Percentiles rank a stretch among this genome's conserved stretches.
These are phyloP conservation scores for Mycosphaerella arachidis DNA, from an alignment of 2,329 filamentous ascomycete genomes.

Conservation along the genomic window DNA sequence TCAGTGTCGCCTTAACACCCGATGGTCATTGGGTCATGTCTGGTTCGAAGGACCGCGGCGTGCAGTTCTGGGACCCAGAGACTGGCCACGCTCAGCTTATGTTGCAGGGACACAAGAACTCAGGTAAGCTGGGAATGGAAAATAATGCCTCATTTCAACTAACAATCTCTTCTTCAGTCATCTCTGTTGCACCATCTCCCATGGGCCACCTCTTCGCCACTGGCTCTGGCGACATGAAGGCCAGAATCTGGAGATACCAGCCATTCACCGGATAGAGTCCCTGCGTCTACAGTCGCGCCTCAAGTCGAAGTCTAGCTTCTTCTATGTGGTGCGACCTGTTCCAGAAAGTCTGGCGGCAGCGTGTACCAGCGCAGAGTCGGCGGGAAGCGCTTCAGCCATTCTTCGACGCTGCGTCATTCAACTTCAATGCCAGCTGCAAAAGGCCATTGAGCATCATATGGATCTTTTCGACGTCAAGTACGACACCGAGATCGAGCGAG, in stretches of 20 bases:
- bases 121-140: conserved; percentile 48
- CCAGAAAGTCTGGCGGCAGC: not conserved
- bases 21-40: conserved; percentile 95
- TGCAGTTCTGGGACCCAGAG: conserved; percentile 97
- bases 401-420: not conserved
- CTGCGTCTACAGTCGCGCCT: no score
- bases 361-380: not conserved
- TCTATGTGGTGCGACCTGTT: not conserved
- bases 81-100: conserved; percentile 94
- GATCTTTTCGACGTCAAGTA: not conserved
- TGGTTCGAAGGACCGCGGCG: conserved; percentile 92
- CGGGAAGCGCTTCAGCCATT: not conserved
- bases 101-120: conserved; percentile 98
- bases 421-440: not conserved
- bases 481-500: not conserved
- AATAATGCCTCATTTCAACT: not conserved
- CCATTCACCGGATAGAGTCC: conserved; percentile 19
- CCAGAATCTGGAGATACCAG: conserved; percentile 86
- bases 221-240: conserved; percentile 94
- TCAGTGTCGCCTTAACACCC: conserved; percentile 90
- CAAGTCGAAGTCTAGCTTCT: not conserved
- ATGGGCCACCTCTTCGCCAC: conserved; percentile 86
- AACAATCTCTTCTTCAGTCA: conserved; percentile 55
- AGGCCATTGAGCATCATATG: not conserved
- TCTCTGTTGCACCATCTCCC: conserved; percentile 92